Evolutionary conservation across 306 rosid species (phyloP), one percentile per base, ranked within the genome.

Genomic region (Cucumis cinereus): DNA sequence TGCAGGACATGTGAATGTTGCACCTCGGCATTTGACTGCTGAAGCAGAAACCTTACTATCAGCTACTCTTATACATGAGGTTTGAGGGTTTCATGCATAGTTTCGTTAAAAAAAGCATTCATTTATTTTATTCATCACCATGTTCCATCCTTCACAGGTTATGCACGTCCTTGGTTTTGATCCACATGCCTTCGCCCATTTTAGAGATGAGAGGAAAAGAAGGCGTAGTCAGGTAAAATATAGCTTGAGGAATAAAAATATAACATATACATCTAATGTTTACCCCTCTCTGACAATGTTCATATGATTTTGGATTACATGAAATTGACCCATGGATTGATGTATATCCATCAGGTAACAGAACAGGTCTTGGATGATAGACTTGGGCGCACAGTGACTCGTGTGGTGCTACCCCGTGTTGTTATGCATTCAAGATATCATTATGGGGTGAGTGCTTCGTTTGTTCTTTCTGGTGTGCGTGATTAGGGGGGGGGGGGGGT

Each of bases 151-250:
- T 38, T 78, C 88, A 54, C 91, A 94, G 98, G 98, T 94, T 74
- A 90, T 94, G 92, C 99, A 94, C 74, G 98, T 94, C 80, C 99
- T 94, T 52, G 99, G 99, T 77, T 94, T 94, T 64, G 99, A 94
- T 83, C 99, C 99, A 49, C 99, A 94, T 78, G 99, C 99, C 72
- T 94, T 94, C 80, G 82, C 95, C 83, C 99, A 94, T 84, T 94
- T 94, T 86, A 88, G 99, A 86, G 99, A 94, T 82, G 99, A 92
- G 80, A 88, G 98, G 85, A 92, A 92, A 88, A 88, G 96, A 81
- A 87, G 97, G 43, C 99, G 92, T 23, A 83, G 81, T 83, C 84
- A 88, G 92, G 99, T 94, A 84, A 67, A 62, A n/a, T 10, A 68
- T 36, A 70, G 24, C 75, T 8, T 16, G 33, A 23, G 26, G 40